Percentiles rank a stretch among this genome's conserved stretches.
phyloP scores from a whole-genome alignment of 2,329 filamentous ascomycete species.

The Penicillium expansum region DNA sequence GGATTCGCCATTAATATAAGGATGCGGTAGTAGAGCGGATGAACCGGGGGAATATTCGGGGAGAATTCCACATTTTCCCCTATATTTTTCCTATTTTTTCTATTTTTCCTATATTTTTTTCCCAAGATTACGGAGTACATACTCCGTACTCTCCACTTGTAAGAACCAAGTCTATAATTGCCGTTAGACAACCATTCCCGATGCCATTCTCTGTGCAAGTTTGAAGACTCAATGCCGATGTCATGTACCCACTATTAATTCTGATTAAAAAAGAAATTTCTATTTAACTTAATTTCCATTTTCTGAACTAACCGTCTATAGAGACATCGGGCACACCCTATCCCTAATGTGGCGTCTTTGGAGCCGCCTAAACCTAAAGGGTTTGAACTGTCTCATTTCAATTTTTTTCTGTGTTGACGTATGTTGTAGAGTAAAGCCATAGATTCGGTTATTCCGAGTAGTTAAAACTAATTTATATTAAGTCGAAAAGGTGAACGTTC shows the following conservation, averaged over 20 bases:
- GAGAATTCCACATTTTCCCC: background rate
- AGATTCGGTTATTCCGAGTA: slow-evolving; percentile 13
- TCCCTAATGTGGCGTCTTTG: slow-evolving; percentile 4
- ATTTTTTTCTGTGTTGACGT: slow-evolving; percentile 10
- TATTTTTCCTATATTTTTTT: too few species aligned
- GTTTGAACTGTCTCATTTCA: slow-evolving; percentile 5
- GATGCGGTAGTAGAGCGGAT: slow-evolving; percentile 11
- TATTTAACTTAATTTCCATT: background rate
- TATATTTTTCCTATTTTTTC: background rate
- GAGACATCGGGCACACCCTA: background rate
- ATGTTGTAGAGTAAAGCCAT: background rate
- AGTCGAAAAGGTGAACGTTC: background rate
- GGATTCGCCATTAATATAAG: slow-evolving; percentile 15
- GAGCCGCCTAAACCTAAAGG: slow-evolving; percentile 4
- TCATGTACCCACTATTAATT: background rate
- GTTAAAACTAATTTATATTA: slow-evolving; percentile 13
- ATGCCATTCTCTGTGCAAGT: background rate
- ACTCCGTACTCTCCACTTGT: background rate
- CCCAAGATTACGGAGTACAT: background rate
- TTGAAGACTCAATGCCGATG: background rate
- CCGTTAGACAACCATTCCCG: background rate
- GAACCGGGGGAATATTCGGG: slow-evolving; percentile 7
- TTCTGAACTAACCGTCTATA: background rate
- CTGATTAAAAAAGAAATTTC: background rate
- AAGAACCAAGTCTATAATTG: background rate